A percentile compares a stretch with the other conserved stretches of the same genome.
Evolutionary conservation across 805 yeast species (phyloP).

Genomic region (Saturnispora sekii): DNA sequence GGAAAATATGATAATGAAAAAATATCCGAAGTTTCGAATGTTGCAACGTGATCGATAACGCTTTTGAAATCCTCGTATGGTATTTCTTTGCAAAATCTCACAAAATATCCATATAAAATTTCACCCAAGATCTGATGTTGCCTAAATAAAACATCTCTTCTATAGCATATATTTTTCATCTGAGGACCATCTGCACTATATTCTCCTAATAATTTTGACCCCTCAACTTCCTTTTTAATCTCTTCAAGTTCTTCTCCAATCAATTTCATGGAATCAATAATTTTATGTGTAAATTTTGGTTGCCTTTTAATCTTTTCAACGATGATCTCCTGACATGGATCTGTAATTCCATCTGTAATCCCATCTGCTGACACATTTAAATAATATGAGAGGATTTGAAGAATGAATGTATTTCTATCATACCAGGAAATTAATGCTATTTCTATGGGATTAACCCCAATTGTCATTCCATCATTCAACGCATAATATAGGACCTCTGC

Average conservation of each 20-base stretch:
- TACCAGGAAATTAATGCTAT: constrained; percentile 62
- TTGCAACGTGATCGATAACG: constrained; percentile 36
- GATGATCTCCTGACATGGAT: not conserved
- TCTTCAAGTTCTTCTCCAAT: constrained; percentile 48
- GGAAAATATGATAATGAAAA: constrained; percentile 60
- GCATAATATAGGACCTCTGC: constrained; percentile 60
- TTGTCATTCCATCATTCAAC: constrained; percentile 23
- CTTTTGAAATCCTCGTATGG: constrained; percentile 29
- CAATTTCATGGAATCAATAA: constrained; percentile 42
- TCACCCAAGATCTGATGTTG: constrained; percentile 70
- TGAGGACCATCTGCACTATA: constrained; percentile 34
- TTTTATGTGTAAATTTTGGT: constrained; percentile 6
- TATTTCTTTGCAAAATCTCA: constrained; percentile 16
- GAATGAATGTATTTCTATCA: constrained; percentile 59
- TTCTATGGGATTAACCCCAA: constrained; percentile 43
- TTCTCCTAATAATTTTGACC: constrained; percentile 44
- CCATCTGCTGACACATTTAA: constrained; percentile 3
- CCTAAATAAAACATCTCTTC: constrained; percentile 51
- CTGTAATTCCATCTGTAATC: constrained; percentile 7
- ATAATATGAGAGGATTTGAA: constrained; percentile 49
- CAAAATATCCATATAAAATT: constrained; percentile 44
- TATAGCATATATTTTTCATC: constrained; percentile 40
- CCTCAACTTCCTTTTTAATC: constrained; percentile 42
- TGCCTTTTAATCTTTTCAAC: not conserved
- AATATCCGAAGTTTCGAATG: constrained; percentile 50